Evolutionary conservation across 2,329 filamentous ascomycete species (phyloP), one percentile per base, ranked within the genome.

Genomic region (Sporothrix protearum): DNA sequence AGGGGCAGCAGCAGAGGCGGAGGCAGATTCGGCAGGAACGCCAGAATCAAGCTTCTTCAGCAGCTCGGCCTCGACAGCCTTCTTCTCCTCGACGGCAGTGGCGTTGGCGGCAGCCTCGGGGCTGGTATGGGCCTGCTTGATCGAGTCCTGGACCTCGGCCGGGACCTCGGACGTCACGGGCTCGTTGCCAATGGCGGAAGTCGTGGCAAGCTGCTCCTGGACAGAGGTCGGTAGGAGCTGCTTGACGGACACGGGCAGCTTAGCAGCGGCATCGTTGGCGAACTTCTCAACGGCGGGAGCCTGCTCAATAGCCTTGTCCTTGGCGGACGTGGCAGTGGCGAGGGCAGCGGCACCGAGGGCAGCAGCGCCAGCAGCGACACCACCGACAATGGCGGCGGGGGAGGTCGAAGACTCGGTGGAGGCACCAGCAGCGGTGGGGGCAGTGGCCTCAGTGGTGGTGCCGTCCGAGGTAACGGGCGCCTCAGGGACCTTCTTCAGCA

Each of bases 71-170:
- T 96, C 93, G 5, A 94, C 85, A 10, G 84, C 85, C 79, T 87
- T 88, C 87, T 96, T 96, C 76, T 94, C 92, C 74, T 86, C 82
- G 7, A 96, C 91, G 22, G 89, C 91, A 71, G 85, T 85, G 1
- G 88, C 83, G 80, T 89, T 91, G 71, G 87, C 86, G 47, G 91
- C 87, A 45, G 92, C 92, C 81, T 96, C 93, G 9, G 92, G 90
- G 73, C 83, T 84, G 76, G 85, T 80, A 70, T 88, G 86, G 28
- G 91, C 86, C 76, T 86, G 83, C 51, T 81, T 78, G 64, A 89
- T 85, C 8, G 87, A 88, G 75, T 87, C 82, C 80, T 86, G 86
- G 22, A 89, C 88, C 75, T 86, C 83, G 33, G 78, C 77, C 70
- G 88, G 87, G 6, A 88, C 86, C 73, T 85, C 81, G 55, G 85